Evolutionary conservation across 495 filamentous ascomycete genomes (phyloP).

Genomic region (Apodospora peruviana): DNA sequence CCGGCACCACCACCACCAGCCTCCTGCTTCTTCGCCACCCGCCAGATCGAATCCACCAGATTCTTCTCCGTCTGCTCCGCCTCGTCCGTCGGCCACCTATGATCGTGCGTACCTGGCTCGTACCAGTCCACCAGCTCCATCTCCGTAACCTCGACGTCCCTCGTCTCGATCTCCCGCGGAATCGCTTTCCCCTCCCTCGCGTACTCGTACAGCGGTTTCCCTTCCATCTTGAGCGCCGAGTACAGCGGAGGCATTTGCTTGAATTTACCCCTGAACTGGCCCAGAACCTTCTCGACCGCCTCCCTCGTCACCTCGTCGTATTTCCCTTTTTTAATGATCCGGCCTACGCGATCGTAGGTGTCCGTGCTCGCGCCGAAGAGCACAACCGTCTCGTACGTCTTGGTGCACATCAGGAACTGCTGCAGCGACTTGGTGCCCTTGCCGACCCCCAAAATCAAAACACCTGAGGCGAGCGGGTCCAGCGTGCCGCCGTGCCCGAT

Average conservation of each 20-base stretch:
- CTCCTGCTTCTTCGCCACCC: constrained; percentile 42
- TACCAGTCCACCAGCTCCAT: constrained; percentile 84
- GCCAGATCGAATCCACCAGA: constrained; percentile 65
- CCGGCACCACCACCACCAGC: too few relatives aligned
- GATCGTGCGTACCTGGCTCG: constrained; percentile 71
- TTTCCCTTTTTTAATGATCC: constrained; percentile 63
- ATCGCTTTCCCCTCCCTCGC: constrained; percentile 80
- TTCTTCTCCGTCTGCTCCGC: constrained; percentile 64
- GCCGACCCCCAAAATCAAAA: constrained; percentile 82
- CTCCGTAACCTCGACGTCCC: constrained; percentile 68
- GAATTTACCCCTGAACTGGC: constrained; percentile 74
- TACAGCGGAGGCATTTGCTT: constrained; percentile 89
- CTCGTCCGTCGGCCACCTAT: constrained; percentile 69
- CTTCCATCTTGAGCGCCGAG: constrained; percentile 85
- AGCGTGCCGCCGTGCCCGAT: constrained; percentile 95
- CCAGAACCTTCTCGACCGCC: constrained; percentile 69
- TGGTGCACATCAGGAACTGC: constrained; percentile 78
- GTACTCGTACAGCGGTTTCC: constrained; percentile 93
- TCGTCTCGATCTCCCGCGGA: constrained; percentile 73
- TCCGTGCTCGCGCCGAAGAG: constrained; percentile 92
- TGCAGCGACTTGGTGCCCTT: constrained; percentile 78
- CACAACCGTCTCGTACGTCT: constrained; percentile 83
- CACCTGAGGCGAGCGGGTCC: constrained; percentile 88
- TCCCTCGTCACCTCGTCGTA: constrained; percentile 76
- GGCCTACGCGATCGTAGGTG: constrained; percentile 81